Conservation (phyloP, 192 early-diverging fungal species). For the Coemansia sp. region DNA sequence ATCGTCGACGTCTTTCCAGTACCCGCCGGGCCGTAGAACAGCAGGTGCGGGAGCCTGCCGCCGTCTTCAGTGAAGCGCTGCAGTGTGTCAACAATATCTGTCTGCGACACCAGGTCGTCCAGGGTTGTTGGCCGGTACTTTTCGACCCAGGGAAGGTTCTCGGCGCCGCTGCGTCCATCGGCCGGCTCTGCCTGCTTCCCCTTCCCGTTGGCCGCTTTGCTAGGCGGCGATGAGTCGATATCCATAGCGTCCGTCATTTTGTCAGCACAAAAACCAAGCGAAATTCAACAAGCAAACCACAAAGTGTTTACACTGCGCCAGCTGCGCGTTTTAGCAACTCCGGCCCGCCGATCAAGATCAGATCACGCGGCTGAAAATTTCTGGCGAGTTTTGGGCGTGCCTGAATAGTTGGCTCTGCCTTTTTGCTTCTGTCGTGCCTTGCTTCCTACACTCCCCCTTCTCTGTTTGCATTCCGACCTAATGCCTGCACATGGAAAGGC, state of each 20-base stretch:
- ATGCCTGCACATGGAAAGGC: background rate
- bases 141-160: conserved; percentile 74
- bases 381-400: no score
- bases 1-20: conserved; percentile 97
- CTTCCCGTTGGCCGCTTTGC: conserved; percentile 11
- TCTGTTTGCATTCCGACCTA: no score
- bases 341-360: no score
- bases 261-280: background rate
- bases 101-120: conserved; percentile 89
- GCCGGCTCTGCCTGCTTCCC: conserved; percentile 34
- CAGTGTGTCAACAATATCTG: conserved; percentile 88
- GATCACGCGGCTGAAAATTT: no score
- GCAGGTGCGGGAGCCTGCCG: conserved; percentile 88
- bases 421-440: no score
- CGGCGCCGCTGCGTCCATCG: background rate
- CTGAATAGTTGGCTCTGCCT: no score
- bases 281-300: no score
- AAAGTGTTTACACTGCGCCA: no score
- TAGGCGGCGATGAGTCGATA: conserved; percentile 19
- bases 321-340: no score
- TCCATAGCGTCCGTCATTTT: conserved; percentile 45
- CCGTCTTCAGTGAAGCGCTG: conserved; percentile 85
- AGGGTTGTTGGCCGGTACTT: conserved; percentile 89
- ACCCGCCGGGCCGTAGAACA: conserved; percentile 98
- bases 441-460: no score